phyloP scores from a whole-genome alignment of 768 basidiomycete species.

The Steccherinum ochraceum region DNA sequence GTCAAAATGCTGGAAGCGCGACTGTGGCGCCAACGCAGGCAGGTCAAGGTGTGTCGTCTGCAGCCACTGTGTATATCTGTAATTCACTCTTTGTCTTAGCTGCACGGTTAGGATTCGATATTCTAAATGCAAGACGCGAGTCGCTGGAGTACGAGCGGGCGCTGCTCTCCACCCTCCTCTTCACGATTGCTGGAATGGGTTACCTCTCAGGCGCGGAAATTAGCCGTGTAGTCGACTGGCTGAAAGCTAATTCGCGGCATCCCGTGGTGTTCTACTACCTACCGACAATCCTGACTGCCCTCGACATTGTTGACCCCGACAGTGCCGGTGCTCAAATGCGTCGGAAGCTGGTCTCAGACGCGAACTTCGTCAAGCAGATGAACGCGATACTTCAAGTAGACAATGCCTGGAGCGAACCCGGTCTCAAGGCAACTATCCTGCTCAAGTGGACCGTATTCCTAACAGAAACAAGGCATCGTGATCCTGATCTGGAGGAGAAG shows the following conservation, averaged over 20 bases:
- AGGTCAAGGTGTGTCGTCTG: slow-evolving; percentile 39
- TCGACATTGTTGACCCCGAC: slow-evolving; percentile 60
- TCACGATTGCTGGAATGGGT: slow-evolving; percentile 57
- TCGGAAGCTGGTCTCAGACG: slow-evolving; percentile 40
- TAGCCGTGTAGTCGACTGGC: slow-evolving; percentile 63
- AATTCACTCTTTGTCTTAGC: neutral
- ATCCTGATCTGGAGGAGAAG: slow-evolving; percentile 56
- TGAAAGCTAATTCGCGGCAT: slow-evolving; percentile 58
- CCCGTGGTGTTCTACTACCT: slow-evolving; percentile 66
- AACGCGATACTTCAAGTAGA: slow-evolving; percentile 44
- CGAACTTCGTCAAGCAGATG: slow-evolving; percentile 48
- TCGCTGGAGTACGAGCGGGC: slow-evolving; percentile 73
- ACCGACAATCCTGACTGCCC: slow-evolving; percentile 52
- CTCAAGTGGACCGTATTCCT: slow-evolving; percentile 87
- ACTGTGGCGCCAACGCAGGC: slow-evolving; percentile 45
- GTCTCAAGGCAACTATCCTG: slow-evolving; percentile 66
- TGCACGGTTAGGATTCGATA: slow-evolving; percentile 49
- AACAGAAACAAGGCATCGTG: slow-evolving; percentile 66
- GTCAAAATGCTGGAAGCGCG: slow-evolving; percentile 56
- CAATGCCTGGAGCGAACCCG: slow-evolving; percentile 60
- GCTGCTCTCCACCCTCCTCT: slow-evolving; percentile 56
- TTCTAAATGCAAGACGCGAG: slow-evolving; percentile 62
- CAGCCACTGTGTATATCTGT: neutral
- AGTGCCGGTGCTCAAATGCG: slow-evolving; percentile 39
- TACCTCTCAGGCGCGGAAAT: slow-evolving; percentile 56